Percentiles rank a stretch among this genome's conserved stretches.
Conservation (phyloP, 768 basidiomycete genomes). For the Amanita polypyramis region DNA sequence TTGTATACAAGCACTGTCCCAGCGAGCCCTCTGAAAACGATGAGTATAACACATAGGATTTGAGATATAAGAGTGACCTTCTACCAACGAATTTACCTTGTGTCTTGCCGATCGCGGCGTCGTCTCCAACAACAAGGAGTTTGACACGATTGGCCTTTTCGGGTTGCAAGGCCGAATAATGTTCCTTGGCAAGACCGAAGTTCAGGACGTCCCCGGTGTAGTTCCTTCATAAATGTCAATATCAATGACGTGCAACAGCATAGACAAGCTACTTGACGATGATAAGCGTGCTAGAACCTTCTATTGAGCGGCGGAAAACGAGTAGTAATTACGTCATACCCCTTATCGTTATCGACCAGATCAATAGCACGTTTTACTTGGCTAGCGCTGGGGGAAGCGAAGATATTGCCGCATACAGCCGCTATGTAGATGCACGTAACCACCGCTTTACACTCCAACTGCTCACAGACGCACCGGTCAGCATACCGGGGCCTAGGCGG, state of each 20-base stretch:
- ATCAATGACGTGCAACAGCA: neutral
- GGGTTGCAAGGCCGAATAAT: slow-evolving; percentile 62
- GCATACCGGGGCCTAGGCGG: slow-evolving; percentile 59
- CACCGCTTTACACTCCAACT: neutral
- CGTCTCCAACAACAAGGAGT: slow-evolving; percentile 82
- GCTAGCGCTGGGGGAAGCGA: slow-evolving; percentile 80
- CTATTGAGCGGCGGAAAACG: neutral
- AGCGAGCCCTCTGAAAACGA: slow-evolving; percentile 54
- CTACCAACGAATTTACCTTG: slow-evolving; percentile 82
- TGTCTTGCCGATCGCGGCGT: slow-evolving; percentile 75
- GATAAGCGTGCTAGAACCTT: slow-evolving; percentile 29
- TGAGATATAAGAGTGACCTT: slow-evolving; percentile 29
- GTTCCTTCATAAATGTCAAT: slow-evolving; percentile 36
- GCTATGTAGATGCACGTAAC: slow-evolving; percentile 15
- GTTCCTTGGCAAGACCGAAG: slow-evolving; percentile 84
- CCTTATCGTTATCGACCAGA: slow-evolving; percentile 59
- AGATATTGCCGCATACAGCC: slow-evolving; percentile 82
- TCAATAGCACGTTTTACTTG: slow-evolving; percentile 81
- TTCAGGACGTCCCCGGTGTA: slow-evolving; percentile 89
- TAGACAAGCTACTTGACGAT: too few relatives aligned
- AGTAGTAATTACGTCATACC: slow-evolving; percentile 31
- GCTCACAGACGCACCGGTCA: slow-evolving; percentile 41
- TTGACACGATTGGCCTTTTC: slow-evolving; percentile 56
- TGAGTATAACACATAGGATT: neutral
- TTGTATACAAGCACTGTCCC: slow-evolving; percentile 84